Conservation (phyloP, 441 rosid species). For the Flueggea neowawraea region DNA sequence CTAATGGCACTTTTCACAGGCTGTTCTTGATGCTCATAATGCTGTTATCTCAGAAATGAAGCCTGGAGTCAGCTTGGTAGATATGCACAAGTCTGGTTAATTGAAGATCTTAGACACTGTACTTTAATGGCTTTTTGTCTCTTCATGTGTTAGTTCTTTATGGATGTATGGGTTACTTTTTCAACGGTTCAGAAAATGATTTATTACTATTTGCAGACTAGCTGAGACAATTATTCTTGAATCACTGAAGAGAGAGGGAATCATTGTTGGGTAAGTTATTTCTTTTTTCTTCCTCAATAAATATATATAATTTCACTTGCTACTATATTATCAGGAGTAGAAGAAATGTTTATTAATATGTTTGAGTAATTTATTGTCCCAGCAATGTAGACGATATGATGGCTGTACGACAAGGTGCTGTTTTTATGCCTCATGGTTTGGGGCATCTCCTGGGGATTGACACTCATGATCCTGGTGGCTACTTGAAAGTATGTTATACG, state of each 20-base stretch:
- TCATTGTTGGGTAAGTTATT: conserved; percentile 61
- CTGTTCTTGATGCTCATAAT: conserved; percentile 87
- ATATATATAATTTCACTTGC: conserved; percentile 9
- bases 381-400: conserved; percentile 86
- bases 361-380: conserved; percentile 12
- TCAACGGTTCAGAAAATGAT: neutral
- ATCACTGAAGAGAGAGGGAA: conserved; percentile 63
- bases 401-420: conserved; percentile 73
- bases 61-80: conserved; percentile 91
- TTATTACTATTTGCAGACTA: conserved; percentile 43
- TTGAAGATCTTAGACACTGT: neutral
- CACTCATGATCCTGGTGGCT: conserved; percentile 97
- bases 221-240: conserved; percentile 81
- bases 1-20: conserved; percentile 40
- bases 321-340: conserved; percentile 13
- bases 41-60: conserved; percentile 81
- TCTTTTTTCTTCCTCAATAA: conserved; percentile 3
- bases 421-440: conserved; percentile 77
- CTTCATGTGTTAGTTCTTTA: neutral
- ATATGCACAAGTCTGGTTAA: conserved; percentile 69
- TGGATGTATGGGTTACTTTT: neutral
- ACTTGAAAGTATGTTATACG: conserved; percentile 43
- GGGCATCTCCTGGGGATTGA: conserved; percentile 80
- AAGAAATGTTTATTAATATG: conserved; percentile 9
- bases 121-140: neutral